Evolutionary conservation across 2,329 filamentous ascomycete genomes (phyloP).

Genomic region (Epichloe baconii): DNA sequence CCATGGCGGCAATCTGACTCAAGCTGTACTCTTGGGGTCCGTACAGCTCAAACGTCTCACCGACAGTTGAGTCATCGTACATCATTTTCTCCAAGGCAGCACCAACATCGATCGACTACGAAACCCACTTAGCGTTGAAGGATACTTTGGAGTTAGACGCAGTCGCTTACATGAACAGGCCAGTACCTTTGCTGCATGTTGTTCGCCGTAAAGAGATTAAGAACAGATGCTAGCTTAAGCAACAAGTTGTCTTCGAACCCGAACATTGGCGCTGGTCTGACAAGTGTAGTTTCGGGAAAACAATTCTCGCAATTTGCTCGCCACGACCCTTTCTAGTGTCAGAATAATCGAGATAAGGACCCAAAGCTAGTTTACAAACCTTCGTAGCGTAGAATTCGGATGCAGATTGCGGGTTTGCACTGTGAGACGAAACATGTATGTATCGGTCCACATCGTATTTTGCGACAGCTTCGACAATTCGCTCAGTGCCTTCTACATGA

Average conservation of each 20-base stretch:
- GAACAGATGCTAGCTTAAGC: conserved; percentile 65
- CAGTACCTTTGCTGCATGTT: conserved; percentile 83
- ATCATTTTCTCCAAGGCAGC: conserved; percentile 80
- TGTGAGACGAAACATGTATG: conserved; percentile 94
- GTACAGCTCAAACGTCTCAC: conserved; percentile 87
- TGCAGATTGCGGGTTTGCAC: conserved; percentile 63
- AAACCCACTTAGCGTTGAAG: neutral
- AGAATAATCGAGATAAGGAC: neutral
- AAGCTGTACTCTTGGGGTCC: conserved; percentile 88
- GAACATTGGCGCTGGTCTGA: conserved; percentile 85
- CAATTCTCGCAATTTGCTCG: conserved; percentile 70
- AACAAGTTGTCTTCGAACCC: conserved; percentile 91
- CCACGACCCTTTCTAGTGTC: conserved; percentile 46
- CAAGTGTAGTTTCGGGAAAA: conserved; percentile 95
- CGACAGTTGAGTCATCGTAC: conserved; percentile 79
- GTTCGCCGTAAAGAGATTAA: conserved; percentile 79
- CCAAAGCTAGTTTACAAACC: conserved; percentile 28
- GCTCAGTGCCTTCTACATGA: conserved; percentile 81
- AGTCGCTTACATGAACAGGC: conserved; percentile 66
- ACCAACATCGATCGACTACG: conserved; percentile 75
- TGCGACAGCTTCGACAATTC: conserved; percentile 85
- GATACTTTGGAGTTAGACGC: neutral
- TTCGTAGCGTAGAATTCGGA: conserved; percentile 91
- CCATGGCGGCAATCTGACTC: conserved; percentile 71
- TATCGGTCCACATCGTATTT: conserved; percentile 98